These are phyloP conservation scores for Fusarium sp. DNA, from an alignment of 2,329 filamentous ascomycete species.

Conservation along the genomic window DNA sequence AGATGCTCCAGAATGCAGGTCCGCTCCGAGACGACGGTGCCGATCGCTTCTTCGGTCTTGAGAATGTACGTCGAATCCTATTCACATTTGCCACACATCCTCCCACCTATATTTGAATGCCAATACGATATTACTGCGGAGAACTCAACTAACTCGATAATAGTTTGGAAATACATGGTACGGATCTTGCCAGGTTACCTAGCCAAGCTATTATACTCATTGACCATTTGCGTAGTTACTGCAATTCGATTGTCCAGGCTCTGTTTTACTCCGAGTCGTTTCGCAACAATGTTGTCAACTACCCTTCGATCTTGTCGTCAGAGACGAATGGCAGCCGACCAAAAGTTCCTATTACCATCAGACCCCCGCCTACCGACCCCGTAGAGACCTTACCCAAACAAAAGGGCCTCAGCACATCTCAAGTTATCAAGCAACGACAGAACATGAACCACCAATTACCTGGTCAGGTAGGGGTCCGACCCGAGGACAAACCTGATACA, in stretches of 20 bases:
- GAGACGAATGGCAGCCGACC: conserved; percentile 73
- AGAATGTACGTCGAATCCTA: conserved; percentile 79
- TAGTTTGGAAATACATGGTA: conserved; percentile 99
- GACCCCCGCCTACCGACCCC: conserved; percentile 65
- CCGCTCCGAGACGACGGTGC: conserved; percentile 87
- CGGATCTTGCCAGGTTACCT: conserved; percentile 43
- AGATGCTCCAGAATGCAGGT: conserved; percentile 85
- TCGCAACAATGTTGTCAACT: conserved; percentile 93
- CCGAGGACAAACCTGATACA: conserved; percentile 93
- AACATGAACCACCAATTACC: conserved; percentile 68
- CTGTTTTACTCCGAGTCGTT: conserved; percentile 96
- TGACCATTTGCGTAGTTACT: conserved; percentile 75
- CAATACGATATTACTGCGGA: conserved; percentile 4
- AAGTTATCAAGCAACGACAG: conserved; percentile 69
- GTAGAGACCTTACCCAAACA: conserved; percentile 58
- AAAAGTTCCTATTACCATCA: conserved; percentile 72
- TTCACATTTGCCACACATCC: conserved; percentile 13
- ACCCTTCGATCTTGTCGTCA: conserved; percentile 79
- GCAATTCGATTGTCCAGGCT: conserved; percentile 97
- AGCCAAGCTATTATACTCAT: conserved; percentile 3
- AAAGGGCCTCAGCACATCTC: conserved; percentile 67
- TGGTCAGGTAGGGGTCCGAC: conserved; percentile 69
- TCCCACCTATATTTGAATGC: neutral
- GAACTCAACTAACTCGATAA: conserved; percentile 53
- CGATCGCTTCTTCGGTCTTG: conserved; percentile 98